A percentile compares a stretch with the other conserved stretches of the same genome.
phyloP scores from a whole-genome alignment of 257 asterid genomes.

The Nicotiana knightiana region DNA sequence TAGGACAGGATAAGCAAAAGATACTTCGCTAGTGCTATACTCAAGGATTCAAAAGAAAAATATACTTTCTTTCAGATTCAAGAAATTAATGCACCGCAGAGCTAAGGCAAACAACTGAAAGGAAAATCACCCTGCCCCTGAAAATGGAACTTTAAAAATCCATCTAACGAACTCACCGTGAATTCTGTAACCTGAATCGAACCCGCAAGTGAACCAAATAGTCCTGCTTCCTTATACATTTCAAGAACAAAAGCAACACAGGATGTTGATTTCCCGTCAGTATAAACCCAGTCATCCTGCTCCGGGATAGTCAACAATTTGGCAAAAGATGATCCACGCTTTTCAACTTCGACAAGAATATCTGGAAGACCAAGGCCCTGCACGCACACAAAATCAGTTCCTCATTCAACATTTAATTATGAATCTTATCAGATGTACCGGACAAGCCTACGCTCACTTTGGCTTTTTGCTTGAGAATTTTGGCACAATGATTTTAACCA shows the following conservation, averaged over 20 bases:
- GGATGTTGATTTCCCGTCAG: slow-evolving; percentile 84
- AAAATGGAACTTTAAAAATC: not conserved
- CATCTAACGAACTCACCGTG: slow-evolving; percentile 54
- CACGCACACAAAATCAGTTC: slow-evolving; percentile 9
- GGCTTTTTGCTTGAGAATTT: not conserved
- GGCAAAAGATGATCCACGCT: slow-evolving; percentile 79
- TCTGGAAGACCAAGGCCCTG: slow-evolving; percentile 78
- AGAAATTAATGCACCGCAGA: not conserved
- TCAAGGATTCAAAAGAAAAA: not conserved
- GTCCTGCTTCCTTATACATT: slow-evolving; percentile 81
- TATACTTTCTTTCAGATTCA: not conserved
- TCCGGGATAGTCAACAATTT: slow-evolving; percentile 78
- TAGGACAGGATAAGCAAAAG: not conserved
- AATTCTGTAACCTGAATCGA: slow-evolving; percentile 90
- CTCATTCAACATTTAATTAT: not conserved
- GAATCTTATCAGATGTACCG: not conserved
- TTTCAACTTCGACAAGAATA: slow-evolving; percentile 79
- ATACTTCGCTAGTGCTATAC: not conserved
- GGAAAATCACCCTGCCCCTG: not conserved
- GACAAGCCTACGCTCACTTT: not conserved
- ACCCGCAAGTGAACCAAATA: slow-evolving; percentile 63
- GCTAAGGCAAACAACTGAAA: not conserved
- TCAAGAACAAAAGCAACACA: slow-evolving; percentile 88
- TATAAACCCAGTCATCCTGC: slow-evolving; percentile 77
- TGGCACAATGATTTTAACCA: not conserved